Evolutionary conservation across 192 early-diverging fungal species (phyloP).

Genomic region (Coemansia sp.): DNA sequence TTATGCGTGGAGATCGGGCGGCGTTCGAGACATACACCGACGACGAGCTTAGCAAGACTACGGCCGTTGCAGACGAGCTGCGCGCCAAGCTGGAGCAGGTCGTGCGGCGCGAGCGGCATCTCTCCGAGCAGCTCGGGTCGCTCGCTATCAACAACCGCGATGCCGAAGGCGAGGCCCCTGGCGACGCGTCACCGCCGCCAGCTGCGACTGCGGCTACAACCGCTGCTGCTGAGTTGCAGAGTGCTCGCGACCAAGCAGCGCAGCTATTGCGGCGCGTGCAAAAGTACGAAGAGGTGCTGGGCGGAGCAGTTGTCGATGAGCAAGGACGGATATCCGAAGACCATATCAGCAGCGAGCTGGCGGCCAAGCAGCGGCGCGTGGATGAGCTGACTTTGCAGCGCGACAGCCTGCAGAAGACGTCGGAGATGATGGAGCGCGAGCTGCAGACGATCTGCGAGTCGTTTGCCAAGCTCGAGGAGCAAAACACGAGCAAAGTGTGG

Average conservation of each 20-base stretch:
- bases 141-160: constrained; percentile 31
- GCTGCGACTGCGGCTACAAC: constrained; percentile 21
- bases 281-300: constrained; percentile 50
- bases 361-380: constrained; percentile 51
- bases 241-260: constrained; percentile 21
- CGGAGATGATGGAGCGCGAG: constrained; percentile 57
- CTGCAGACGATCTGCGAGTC: constrained; percentile 58
- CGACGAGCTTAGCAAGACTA: constrained; percentile 53
- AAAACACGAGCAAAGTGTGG: constrained; percentile 76
- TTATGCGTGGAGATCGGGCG: constrained; percentile 54
- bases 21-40: constrained; percentile 57
- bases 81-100: constrained; percentile 50
- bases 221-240: constrained; percentile 32
- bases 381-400: constrained; percentile 57
- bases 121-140: constrained; percentile 48
- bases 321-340: constrained; percentile 20
- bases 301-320: constrained; percentile 22
- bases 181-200: constrained; percentile 24
- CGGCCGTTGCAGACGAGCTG: constrained; percentile 52
- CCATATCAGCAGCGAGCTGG: constrained; percentile 31
- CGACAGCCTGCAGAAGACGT: constrained; percentile 56
- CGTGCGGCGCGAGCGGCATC: constrained; percentile 51
- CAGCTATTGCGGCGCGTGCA: constrained; percentile 34
- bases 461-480: constrained; percentile 81
- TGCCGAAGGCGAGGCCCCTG: constrained; percentile 22